Base-by-base conservation (phyloP, 2,329 filamentous ascomycete species). In the Aspergillus viridinutans region DNA sequence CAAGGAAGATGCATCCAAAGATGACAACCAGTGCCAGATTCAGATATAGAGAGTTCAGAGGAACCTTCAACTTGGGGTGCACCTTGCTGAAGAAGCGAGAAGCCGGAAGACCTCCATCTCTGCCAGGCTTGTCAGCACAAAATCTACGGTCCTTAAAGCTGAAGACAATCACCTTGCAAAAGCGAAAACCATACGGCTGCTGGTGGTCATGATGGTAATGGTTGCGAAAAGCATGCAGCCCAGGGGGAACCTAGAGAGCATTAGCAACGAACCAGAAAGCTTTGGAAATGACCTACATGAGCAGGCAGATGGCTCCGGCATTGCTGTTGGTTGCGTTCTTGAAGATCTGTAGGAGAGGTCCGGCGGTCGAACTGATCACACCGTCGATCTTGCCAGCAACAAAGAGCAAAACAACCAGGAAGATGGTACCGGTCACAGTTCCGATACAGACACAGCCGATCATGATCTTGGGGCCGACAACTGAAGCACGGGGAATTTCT, bases 1-100 rank as follows among this genome's bases (percentile, higher is more conserved):
- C 88, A 2, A 91, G 78, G 69, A 89, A 88, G 59, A 90, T 86
- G 57, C 83, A 80, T 0, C 88, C 88, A 56, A 90, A 88, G 12
- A 90, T 77, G 55, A 89, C 79, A 1, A 89, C 84, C 49, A 87
- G 78, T 3, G 73, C 74, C 0, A 83, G 78, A 2, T 84, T 86
- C 52, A 89, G 77, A 12, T 84, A 76, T 1, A 90, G 74, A 0
- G 87, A 81, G 64, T 90, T 89, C 14, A 91, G 72, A 0, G 88
- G 88, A 1, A 89, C 81, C 0, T 82, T 81, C 0, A 90, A 79
- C 14, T 70, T 78, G 0, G 80, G 77, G 65, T 90, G 85, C 1
- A 90, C 82, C 48, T 76, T 80, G 53, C 85, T 81, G 60, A 89
- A 87, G 62, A 85, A 72, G 1, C 69, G 74, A 3, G 85, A 86